Conservation (phyloP, 176 grass and related monocot species). For the Aegilops tauschii region DNA sequence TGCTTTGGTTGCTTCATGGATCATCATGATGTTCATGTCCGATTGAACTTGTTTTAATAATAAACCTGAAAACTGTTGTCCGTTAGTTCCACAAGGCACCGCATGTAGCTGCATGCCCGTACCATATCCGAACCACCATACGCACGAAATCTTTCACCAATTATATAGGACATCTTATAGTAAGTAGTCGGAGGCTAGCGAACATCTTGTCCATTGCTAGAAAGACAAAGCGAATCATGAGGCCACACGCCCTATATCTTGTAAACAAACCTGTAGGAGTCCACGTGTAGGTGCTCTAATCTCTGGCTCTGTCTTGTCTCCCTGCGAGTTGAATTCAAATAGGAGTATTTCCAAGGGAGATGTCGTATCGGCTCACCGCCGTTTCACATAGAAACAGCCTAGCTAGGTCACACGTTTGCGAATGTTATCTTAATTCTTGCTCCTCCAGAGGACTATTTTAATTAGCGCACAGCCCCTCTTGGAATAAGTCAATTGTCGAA, state of each 20-base stretch:
- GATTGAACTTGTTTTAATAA: neutral
- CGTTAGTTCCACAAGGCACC: neutral
- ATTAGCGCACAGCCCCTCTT: too few relatives aligned
- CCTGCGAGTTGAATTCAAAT: neutral
- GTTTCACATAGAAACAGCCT: neutral
- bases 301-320: neutral
- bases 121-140: constrained; percentile 24
- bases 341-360: neutral
- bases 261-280: neutral
- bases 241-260: neutral
- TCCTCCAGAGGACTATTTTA: neutral
- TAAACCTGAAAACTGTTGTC: neutral
- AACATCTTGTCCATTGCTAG: constrained; percentile 3
- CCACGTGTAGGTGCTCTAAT: neutral
- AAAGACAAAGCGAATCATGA: constrained; percentile 16
- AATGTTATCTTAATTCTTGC: neutral
- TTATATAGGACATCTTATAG: neutral
- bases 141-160: neutral
- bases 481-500: neutral
- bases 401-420: constrained; percentile 3
- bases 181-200: neutral
- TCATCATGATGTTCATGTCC: neutral
- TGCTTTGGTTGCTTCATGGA: neutral
- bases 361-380: neutral
- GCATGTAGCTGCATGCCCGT: neutral